phyloP scores from a whole-genome alignment of 1,284 basidiomycete genomes.

The Ganoderma meredithae region DNA sequence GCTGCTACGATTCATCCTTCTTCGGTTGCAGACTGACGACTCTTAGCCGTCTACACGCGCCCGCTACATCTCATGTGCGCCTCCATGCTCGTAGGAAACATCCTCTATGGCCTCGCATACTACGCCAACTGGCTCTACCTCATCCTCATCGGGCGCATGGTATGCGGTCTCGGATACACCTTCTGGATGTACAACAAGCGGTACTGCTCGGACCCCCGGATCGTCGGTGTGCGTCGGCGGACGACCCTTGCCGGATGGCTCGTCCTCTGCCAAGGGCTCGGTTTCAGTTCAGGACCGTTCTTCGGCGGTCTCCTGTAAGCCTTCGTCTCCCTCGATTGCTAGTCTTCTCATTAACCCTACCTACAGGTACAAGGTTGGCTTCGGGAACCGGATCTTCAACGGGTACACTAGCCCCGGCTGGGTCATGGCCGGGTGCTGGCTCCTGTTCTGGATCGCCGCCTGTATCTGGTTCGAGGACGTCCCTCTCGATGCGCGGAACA shows the following conservation, averaged over 20 bases:
- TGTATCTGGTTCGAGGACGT: constrained; percentile 62
- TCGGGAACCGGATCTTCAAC: constrained; percentile 53
- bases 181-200: constrained; percentile 63
- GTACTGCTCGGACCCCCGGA: constrained; percentile 69
- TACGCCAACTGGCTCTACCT: constrained; percentile 54
- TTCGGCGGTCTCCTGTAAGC: constrained; percentile 60
- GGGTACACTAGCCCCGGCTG: constrained; percentile 75
- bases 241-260: constrained; percentile 71
- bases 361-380: constrained; percentile 41
- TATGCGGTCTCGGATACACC: constrained; percentile 55
- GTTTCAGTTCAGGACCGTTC: constrained; percentile 73
- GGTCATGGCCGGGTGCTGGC: constrained; percentile 66
- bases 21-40: background rate
- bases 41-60: constrained; percentile 58
- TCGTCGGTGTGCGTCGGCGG: constrained; percentile 69
- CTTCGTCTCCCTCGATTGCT: background rate
- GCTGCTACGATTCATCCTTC: background rate
- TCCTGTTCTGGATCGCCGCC: constrained; percentile 56
- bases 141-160: constrained; percentile 56
- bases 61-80: constrained; percentile 54
- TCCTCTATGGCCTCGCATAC: constrained; percentile 56
- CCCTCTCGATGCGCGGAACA: constrained; percentile 21
- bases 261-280: constrained; percentile 68
- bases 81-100: constrained; percentile 50
- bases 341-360: background rate